Conservation (phyloP, 1,139 yeast species). For the Nadsonia starkeyi-henricii region DNA sequence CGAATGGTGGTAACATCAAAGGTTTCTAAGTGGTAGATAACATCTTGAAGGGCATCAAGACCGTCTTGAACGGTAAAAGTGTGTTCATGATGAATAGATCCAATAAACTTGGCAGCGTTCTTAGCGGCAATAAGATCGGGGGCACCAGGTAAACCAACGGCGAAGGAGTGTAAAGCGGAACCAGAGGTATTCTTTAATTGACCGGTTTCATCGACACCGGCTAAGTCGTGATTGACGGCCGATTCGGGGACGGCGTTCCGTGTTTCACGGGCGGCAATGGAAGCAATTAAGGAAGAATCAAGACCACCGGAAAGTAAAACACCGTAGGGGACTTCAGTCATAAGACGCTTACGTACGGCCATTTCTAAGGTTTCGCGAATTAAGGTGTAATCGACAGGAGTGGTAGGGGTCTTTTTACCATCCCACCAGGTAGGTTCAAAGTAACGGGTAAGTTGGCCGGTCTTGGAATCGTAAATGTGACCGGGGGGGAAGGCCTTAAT, state of each 20-base stretch:
- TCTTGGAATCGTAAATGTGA: slow-evolving; percentile 83
- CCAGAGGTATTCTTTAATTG: slow-evolving; percentile 63
- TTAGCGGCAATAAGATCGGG: slow-evolving; percentile 95
- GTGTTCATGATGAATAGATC: slow-evolving; percentile 95
- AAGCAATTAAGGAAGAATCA: slow-evolving; percentile 89
- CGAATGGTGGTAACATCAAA: slow-evolving; percentile 97
- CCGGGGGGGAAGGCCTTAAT: slow-evolving; percentile 97
- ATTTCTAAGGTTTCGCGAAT: slow-evolving; percentile 76
- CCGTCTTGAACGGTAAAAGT: slow-evolving; percentile 95
- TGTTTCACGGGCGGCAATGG: slow-evolving; percentile 95
- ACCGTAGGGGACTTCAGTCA: slow-evolving; percentile 99
- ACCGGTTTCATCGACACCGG: slow-evolving; percentile 88
- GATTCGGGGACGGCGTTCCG: slow-evolving; percentile 51
- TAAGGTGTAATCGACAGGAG: slow-evolving; percentile 53
- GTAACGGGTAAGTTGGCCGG: slow-evolving; percentile 76
- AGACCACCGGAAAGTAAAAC: slow-evolving; percentile 92
- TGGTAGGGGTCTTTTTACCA: slow-evolving; percentile 54
- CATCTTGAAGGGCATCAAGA: slow-evolving; percentile 87
- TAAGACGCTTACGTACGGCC: slow-evolving; percentile 95
- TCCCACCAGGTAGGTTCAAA: slow-evolving; percentile 94
- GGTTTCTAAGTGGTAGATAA: slow-evolving; percentile 89
- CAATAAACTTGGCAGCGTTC: slow-evolving; percentile 84
- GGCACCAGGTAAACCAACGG: slow-evolving; percentile 93
- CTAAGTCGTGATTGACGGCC: slow-evolving; percentile 39
- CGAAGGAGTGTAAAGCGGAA: slow-evolving; percentile 85